phyloP scores from a whole-genome alignment of 164 flowering plant species.

The Tinospora cordifolia region DNA sequence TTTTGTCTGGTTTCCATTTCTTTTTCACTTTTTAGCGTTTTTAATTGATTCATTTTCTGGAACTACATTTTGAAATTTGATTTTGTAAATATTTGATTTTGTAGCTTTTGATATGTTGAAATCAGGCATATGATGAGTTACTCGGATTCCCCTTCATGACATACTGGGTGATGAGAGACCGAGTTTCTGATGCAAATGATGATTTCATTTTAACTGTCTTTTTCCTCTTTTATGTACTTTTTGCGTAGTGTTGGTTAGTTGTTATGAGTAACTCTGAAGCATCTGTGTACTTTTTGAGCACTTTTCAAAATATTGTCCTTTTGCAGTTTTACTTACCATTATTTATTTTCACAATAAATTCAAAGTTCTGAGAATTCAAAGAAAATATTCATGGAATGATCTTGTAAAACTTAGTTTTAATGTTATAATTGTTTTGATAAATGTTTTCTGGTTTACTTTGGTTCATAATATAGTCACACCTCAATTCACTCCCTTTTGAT shows the following conservation, averaged over 20 bases:
- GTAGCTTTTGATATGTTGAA: not conserved
- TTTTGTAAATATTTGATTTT: not conserved
- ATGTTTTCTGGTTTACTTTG: too few relatives aligned
- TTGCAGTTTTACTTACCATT: not conserved
- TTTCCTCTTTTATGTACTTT: not conserved
- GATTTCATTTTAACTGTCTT: not conserved
- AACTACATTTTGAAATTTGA: too few relatives aligned
- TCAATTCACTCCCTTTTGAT: too few relatives aligned
- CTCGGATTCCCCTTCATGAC: constrained; percentile 95
- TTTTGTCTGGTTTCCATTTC: too few relatives aligned
- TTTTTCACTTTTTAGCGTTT: not conserved
- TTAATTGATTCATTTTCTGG: too few relatives aligned
- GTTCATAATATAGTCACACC: too few relatives aligned
- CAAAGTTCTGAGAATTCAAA: not conserved
- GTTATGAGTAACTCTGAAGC: not conserved
- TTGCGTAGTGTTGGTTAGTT: not conserved
- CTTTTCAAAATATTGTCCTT: not conserved
- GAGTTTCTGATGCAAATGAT: constrained; percentile 52
- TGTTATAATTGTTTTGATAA: too few relatives aligned
- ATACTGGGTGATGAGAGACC: constrained; percentile 60
- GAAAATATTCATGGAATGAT: not conserved
- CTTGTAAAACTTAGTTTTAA: not conserved
- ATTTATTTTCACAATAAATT: not conserved
- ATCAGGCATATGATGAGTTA: constrained; percentile 49
- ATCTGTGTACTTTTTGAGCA: too few relatives aligned